phyloP scores from a whole-genome alignment of 179 eudicot genomes.

The Corrigiola litoralis region DNA sequence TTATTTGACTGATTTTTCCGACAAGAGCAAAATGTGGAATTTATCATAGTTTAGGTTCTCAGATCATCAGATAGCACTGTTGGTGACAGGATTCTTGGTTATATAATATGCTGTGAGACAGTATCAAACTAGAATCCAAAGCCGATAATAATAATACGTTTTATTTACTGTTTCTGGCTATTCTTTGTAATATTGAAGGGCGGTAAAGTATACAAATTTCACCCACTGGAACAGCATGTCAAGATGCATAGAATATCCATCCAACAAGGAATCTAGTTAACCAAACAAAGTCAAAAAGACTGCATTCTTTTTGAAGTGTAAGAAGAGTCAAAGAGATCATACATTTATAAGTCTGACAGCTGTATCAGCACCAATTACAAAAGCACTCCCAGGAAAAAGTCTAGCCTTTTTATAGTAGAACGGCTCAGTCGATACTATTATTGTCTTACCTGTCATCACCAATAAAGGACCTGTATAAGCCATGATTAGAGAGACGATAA shows the following conservation, averaged over 20 bases:
- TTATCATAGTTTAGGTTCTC: no score
- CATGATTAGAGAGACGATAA: no score
- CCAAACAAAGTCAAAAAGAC: neutral
- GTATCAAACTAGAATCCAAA: neutral
- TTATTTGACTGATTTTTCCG: no score
- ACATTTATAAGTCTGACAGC: slow-evolving; percentile 86
- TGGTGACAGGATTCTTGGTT: no score
- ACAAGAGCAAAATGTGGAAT: no score
- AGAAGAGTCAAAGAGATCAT: slow-evolving; percentile 25
- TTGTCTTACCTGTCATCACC: slow-evolving; percentile 64
- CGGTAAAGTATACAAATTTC: no score
- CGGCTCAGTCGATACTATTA: slow-evolving; percentile 89
- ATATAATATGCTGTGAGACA: no score
- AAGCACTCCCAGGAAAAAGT: slow-evolving; percentile 92
- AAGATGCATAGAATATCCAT: no score
- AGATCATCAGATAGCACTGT: no score
- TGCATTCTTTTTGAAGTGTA: neutral
- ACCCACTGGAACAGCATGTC: no score
- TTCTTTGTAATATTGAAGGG: neutral
- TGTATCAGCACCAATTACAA: slow-evolving; percentile 89
- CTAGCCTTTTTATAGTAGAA: slow-evolving; percentile 94
- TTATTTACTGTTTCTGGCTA: neutral
- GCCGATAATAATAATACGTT: neutral
- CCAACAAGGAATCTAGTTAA: neutral
- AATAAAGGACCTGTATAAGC: neutral